Evolutionary conservation across 768 basidiomycete genomes (phyloP).

Genomic region (Suillus luteus): DNA sequence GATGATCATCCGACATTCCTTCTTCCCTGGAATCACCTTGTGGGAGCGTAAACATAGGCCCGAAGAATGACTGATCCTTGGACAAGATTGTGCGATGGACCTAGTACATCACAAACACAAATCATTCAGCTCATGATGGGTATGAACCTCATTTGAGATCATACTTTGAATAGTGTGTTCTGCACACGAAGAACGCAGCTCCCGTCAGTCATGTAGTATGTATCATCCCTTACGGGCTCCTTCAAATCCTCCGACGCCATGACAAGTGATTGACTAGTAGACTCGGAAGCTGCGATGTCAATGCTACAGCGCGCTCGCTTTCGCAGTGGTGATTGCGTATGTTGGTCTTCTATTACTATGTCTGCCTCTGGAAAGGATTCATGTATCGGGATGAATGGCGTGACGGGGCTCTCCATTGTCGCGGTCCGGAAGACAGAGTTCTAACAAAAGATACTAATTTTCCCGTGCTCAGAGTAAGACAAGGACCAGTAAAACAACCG

Average conservation of each 20-base stretch:
- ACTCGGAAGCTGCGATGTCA: conserved; percentile 12
- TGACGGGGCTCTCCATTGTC: conserved; percentile 20
- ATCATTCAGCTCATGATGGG: conserved; percentile 10
- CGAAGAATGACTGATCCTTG: conserved; percentile 64
- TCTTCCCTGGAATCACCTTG: conserved; percentile 53
- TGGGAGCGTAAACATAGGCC: conserved; percentile 67
- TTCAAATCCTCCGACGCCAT: conserved; percentile 16
- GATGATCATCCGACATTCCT: conserved; percentile 64
- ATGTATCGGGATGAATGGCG: conserved; percentile 28
- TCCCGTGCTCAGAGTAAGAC: neutral
- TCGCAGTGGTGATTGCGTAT: conserved; percentile 14
- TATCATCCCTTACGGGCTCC: conserved; percentile 41
- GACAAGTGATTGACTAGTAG: conserved; percentile 4
- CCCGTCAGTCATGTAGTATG: conserved; percentile 67
- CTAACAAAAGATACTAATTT: conserved; percentile 5
- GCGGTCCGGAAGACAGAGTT: conserved; percentile 21
- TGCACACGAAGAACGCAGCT: conserved; percentile 66
- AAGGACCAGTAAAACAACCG: neutral
- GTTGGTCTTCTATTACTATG: conserved; percentile 9
- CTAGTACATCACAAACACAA: conserved; percentile 30
- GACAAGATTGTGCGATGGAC: conserved; percentile 63
- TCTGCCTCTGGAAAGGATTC: conserved; percentile 5
- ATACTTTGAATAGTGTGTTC: conserved; percentile 68
- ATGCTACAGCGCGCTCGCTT: conserved; percentile 13
- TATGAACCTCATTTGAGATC: conserved; percentile 22